Percentiles rank a stretch among this genome's conserved stretches.
Evolutionary conservation across 441 rosid genomes (phyloP).

Genomic region (Erodium texanum): DNA sequence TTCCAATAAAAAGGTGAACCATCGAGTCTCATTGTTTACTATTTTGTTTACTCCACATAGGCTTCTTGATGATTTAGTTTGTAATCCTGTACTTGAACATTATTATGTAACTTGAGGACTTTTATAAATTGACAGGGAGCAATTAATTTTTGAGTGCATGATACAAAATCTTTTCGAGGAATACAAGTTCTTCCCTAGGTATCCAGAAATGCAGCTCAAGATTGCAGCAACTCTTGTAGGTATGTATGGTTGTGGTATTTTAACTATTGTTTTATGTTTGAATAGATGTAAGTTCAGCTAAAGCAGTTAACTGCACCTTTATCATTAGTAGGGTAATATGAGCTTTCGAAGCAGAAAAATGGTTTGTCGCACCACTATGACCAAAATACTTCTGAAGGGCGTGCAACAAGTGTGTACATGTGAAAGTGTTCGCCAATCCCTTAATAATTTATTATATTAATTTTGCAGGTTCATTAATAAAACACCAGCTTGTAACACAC

Average conservation of each 20-base stretch:
- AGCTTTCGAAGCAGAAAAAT: conserved; percentile 4
- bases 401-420: not conserved
- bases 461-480: conserved; percentile 37
- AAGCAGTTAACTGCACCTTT: not conserved
- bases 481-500: conserved; percentile 95
- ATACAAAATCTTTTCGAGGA: conserved; percentile 94
- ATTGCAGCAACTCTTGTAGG: conserved; percentile 94
- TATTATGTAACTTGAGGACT: not conserved
- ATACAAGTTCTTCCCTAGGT: conserved; percentile 87
- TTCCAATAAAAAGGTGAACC: not conserved
- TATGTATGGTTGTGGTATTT: conserved; percentile 27
- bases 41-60: not conserved
- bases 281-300: not conserved
- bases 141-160: conserved; percentile 86
- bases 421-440: not conserved
- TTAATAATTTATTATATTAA: not conserved
- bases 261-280: not conserved
- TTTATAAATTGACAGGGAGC: conserved; percentile 59
- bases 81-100: not conserved
- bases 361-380: not conserved
- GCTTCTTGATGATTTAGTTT: not conserved
- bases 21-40: not conserved
- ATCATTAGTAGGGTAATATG: not conserved
- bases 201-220: conserved; percentile 93
- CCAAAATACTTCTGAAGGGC: not conserved